A percentile compares a stretch with the other conserved stretches of the same genome.
phyloP scores from a whole-genome alignment of 371 early-diverging fungal genomes.

The Zopfochytrium polystomum region DNA sequence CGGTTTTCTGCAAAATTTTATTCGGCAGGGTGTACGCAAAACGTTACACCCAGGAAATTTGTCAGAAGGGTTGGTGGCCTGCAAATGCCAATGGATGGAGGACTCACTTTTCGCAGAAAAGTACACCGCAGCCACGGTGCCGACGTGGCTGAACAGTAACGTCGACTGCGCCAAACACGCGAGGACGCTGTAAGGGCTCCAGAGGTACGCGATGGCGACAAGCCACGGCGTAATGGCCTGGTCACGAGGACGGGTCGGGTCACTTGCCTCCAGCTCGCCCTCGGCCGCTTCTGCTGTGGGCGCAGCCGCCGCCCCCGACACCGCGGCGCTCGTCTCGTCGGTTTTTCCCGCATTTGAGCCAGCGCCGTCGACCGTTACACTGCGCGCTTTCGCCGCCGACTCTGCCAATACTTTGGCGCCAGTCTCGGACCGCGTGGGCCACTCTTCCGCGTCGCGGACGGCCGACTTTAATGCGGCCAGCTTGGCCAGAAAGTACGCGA shows the following conservation, averaged over 20 bases:
- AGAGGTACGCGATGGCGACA: slow-evolving; percentile 56
- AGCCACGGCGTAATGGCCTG: slow-evolving; percentile 24
- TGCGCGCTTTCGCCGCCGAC: neutral
- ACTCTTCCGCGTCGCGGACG: slow-evolving; percentile 3
- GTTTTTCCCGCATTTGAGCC: neutral
- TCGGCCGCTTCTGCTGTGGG: too few species aligned
- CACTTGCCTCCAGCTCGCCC: slow-evolving; percentile 20
- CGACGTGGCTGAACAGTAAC: slow-evolving; percentile 67
- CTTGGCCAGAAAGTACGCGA: slow-evolving; percentile 53
- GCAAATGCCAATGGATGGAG: neutral
- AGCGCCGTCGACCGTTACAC: neutral
- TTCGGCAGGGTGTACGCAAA: too few species aligned
- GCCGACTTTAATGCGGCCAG: slow-evolving; percentile 46
- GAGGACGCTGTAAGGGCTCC: slow-evolving; percentile 78
- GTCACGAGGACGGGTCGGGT: slow-evolving; percentile 38
- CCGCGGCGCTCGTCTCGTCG: slow-evolving; percentile 4
- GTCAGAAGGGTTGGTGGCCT: neutral
- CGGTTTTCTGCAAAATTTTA: slow-evolving; percentile 49
- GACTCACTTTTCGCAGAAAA: slow-evolving; percentile 44
- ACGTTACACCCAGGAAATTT: too few species aligned
- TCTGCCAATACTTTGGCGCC: neutral
- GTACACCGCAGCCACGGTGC: slow-evolving; percentile 62
- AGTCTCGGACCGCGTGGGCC: neutral
- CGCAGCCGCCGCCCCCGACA: too few species aligned
- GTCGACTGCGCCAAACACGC: slow-evolving; percentile 76